Evolutionary conservation across 1,284 basidiomycete species (phyloP), one percentile per base, ranked within the genome.

Genomic region (Trichosporon inkin): DNA sequence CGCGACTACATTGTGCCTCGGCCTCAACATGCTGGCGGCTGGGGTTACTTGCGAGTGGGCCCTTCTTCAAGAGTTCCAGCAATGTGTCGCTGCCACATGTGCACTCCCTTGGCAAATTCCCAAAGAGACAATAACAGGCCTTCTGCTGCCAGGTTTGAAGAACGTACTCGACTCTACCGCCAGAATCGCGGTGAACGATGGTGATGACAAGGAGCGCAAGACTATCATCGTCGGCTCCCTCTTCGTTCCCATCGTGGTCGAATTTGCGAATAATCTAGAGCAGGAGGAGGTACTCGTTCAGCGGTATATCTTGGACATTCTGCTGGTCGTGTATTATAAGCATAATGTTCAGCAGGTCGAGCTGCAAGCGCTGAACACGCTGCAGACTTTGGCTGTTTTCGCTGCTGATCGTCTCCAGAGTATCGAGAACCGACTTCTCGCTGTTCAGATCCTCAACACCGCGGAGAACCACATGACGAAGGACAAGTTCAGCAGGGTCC

Each of bases 301-400:
- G 59, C 66, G 70, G 20, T 57, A 57, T 34, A 39, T 75, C 20
- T 62, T 77, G 20, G 75, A 77, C 54, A 68, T 71, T 20, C 41
- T 73, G 6, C 62, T 72, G 44, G 66, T 71, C 2, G 68, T 68
- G 6, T 72, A 73, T 56, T 74, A 71, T 68, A 77, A 76, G 68
- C 73, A 74, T 58, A 69, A 71, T 36, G 61, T 69, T 1, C 44
- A 61, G 13, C 56, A 66, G 3, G 68, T 74, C 22, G 70, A 75
- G 60, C 62, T 74, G 8, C 58, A 68, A 2, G 68, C 72, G 0
- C 47, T 71, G 19, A 61, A 60, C 2, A 60, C 72, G 0, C 47
- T 75, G 1, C 67, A 71, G 38, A 67, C 59, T 0, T 17, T 75
- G 0, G 73, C 71, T 2, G 53, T 65, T 4, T 71, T 68, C 58